A percentile compares a stretch with the other conserved stretches of the same genome.
Conservation (phyloP, 169 alveolate genomes). For the Plasmodium vivax region DNA sequence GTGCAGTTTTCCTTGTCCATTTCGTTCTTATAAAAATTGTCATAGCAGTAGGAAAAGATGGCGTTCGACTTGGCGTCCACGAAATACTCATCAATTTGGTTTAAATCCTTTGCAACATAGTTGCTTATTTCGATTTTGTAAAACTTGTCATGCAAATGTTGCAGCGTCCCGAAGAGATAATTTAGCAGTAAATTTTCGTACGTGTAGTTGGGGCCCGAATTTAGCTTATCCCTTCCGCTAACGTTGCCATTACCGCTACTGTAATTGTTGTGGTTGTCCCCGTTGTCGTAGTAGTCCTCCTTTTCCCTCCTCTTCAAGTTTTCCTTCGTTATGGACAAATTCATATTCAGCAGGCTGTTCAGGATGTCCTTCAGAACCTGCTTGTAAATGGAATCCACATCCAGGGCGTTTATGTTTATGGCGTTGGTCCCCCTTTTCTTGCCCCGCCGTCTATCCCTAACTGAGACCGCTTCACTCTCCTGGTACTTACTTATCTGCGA, state of each 20-base stretch:
- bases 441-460: not conserved
- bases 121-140: slow-evolving; percentile 69
- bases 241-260: not conserved
- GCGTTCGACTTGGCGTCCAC: slow-evolving; percentile 61
- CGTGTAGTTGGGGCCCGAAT: not conserved
- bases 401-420: not conserved
- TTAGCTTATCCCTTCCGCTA: not conserved
- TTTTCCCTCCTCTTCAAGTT: slow-evolving; percentile 38
- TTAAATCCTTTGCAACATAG: slow-evolving; percentile 64
- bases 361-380: slow-evolving; percentile 62
- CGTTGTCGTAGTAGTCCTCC: slow-evolving; percentile 25
- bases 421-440: not conserved
- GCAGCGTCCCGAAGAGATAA: slow-evolving; percentile 66
- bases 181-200: slow-evolving; percentile 65
- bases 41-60: slow-evolving; percentile 68
- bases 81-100: slow-evolving; percentile 63
- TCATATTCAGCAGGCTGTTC: slow-evolving; percentile 55
- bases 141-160: slow-evolving; percentile 74
- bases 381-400: slow-evolving; percentile 57
- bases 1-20: slow-evolving; percentile 74
- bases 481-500: slow-evolving; percentile 35
- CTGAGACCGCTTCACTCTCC: not conserved
- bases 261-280: not conserved
- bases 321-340: slow-evolving; percentile 64
- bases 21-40: slow-evolving; percentile 66